Conservation (phyloP, 768 basidiomycete genomes). For the Boletus vermiculosoides region DNA sequence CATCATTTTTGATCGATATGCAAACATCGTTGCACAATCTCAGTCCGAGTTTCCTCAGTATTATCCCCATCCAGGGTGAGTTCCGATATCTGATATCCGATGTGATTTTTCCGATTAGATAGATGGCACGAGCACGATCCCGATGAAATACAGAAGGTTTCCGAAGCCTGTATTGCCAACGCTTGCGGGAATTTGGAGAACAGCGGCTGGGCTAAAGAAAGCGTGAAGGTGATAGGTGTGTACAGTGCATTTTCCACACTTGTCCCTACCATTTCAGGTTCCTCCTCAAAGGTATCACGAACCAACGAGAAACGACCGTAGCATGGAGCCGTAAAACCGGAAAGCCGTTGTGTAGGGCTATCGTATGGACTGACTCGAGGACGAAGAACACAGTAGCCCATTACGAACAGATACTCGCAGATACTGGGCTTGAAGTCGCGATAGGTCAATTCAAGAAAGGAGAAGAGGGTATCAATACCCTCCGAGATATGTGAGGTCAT, state of each 20-base stretch:
- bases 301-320: conserved; percentile 94
- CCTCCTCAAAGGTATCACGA: conserved; percentile 73
- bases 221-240: conserved; percentile 90
- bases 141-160: conserved; percentile 71
- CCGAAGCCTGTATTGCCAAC: conserved; percentile 71
- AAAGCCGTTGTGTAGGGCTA: conserved; percentile 81
- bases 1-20: conserved; percentile 85
- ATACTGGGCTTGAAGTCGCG: conserved; percentile 71
- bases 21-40: conserved; percentile 83
- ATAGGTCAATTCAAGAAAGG: conserved; percentile 70
- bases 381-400: conserved; percentile 84
- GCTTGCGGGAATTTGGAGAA: conserved; percentile 70
- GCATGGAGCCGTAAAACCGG: conserved; percentile 92
- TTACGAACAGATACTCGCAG: conserved; percentile 67
- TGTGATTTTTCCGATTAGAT: not conserved
- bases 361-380: conserved; percentile 97
- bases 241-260: conserved; percentile 1
- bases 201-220: conserved; percentile 73
- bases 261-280: conserved; percentile 1
- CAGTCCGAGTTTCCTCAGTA: conserved; percentile 95
- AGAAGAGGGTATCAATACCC: conserved; percentile 58
- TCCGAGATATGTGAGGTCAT: conserved; percentile 64
- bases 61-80: conserved; percentile 82
- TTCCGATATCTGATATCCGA: not conserved
- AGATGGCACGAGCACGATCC: conserved; percentile 98